phyloP scores from a whole-genome alignment of 345 rosid genomes.

The Brassica incana region DNA sequence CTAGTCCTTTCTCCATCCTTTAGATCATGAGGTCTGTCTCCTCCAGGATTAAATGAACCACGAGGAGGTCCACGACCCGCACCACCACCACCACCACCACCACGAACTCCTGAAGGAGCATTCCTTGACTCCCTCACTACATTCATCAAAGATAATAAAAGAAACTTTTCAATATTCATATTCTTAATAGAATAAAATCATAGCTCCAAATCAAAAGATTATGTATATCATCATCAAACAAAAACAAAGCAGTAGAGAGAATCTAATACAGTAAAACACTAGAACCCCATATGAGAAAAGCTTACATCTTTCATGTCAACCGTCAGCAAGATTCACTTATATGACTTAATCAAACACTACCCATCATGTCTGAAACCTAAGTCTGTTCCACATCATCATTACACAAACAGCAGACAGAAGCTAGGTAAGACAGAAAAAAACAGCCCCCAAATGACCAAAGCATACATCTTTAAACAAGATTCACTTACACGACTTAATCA shows the following conservation, averaged over 20 bases:
- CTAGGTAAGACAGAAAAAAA: no score
- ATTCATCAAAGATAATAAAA: neutral
- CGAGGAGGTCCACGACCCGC: slow-evolving; percentile 45
- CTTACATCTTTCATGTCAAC: neutral
- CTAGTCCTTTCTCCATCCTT: slow-evolving; percentile 50
- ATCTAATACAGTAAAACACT: neutral
- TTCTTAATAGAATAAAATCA: neutral
- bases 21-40: slow-evolving; percentile 50
- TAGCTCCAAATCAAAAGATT: neutral
- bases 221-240: neutral
- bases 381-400: neutral
- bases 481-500: neutral
- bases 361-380: neutral
- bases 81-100: slow-evolving; percentile 52
- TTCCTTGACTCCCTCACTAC: slow-evolving; percentile 73
- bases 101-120: slow-evolving; percentile 53
- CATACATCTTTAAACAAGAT: neutral
- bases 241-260: neutral
- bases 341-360: neutral
- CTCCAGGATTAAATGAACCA: slow-evolving; percentile 43
- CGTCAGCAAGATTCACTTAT: neutral
- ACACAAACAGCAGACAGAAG: neutral
- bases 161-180: neutral
- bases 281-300: neutral
- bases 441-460: neutral